Percentiles rank a stretch among this genome's conserved stretches.
phyloP scores from a whole-genome alignment of 2,329 filamentous ascomycete species.

The Sporothrix sp. region DNA sequence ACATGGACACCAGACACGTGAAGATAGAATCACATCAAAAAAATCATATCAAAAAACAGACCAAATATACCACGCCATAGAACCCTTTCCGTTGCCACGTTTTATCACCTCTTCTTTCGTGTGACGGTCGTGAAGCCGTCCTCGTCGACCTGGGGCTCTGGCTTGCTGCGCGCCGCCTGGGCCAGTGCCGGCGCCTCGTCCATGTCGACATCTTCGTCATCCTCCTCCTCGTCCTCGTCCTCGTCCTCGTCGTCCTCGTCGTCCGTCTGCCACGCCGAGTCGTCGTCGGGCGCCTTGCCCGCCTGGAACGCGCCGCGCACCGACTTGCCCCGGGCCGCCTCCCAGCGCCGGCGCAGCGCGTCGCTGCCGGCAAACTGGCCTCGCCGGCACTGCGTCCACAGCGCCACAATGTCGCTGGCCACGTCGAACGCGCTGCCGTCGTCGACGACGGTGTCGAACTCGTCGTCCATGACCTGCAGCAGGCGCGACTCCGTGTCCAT shows the following conservation, averaged over 20 bases:
- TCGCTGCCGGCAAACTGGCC: conserved; percentile 59
- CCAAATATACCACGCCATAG: neutral
- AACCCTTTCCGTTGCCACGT: neutral
- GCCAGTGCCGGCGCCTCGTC: conserved; percentile 55
- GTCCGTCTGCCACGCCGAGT: conserved; percentile 51
- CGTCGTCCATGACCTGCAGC: conserved; percentile 85
- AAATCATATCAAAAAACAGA: neutral
- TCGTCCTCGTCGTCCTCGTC: conserved; percentile 43
- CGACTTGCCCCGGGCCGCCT: conserved; percentile 50
- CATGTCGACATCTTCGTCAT: conserved; percentile 50
- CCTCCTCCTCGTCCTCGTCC: conserved; percentile 47
- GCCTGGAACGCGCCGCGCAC: conserved; percentile 45
- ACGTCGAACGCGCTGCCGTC: conserved; percentile 74
- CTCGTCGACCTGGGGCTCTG: conserved; percentile 64
- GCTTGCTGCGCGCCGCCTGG: conserved; percentile 45
- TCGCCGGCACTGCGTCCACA: conserved; percentile 53
- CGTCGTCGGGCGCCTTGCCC: conserved; percentile 45
- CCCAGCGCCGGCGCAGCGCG: conserved; percentile 52
- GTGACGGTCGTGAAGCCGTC: conserved; percentile 73
- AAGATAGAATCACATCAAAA: too few relatives aligned
- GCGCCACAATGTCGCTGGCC: conserved; percentile 59
- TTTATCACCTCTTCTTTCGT: conserved; percentile 49
- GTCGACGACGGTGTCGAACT: conserved; percentile 88
- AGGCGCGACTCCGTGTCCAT: conserved; percentile 75
- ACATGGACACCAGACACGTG: too few relatives aligned